Conservation (phyloP, 2,329 filamentous ascomycete genomes). For the Helotiales sp. region DNA sequence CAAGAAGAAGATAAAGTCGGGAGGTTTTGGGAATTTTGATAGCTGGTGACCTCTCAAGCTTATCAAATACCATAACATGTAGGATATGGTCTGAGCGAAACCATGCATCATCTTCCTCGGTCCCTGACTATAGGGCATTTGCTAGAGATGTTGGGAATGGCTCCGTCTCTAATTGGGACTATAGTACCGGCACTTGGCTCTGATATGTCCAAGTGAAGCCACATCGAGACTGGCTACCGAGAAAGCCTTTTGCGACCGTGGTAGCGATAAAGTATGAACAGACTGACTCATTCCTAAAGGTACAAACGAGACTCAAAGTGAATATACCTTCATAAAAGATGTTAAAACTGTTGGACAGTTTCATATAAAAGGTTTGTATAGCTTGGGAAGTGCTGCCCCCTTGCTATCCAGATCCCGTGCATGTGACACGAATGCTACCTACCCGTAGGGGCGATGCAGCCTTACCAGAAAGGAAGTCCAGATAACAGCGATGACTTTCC, state of each 20-base stretch:
- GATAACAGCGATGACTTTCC: not conserved
- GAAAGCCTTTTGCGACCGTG: not conserved
- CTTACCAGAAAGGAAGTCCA: conserved; percentile 6
- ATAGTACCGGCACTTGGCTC: not conserved
- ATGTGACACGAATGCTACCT: conserved; percentile 16
- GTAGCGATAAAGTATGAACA: not conserved
- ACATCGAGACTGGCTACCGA: not conserved
- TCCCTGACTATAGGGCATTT: too few relatives aligned
- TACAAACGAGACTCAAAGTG: not conserved
- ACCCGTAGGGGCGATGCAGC: conserved; percentile 7
- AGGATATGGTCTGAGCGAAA: too few relatives aligned
- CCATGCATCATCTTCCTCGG: too few relatives aligned
- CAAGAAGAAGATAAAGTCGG: conserved; percentile 76
- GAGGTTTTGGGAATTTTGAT: conserved; percentile 94
- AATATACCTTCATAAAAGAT: not conserved
- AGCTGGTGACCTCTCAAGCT: conserved; percentile 69
- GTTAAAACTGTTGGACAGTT: not conserved
- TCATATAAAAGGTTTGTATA: not conserved
- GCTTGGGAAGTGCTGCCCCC: not conserved
- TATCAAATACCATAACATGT: too few relatives aligned
- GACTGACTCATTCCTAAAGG: not conserved
- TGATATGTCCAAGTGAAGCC: not conserved
- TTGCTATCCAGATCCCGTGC: not conserved
- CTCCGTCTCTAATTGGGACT: not conserved
- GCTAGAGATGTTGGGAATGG: not conserved